Percentiles rank a stretch among this genome's conserved stretches.
Conservation (phyloP, 2,329 filamentous ascomycete genomes). For the Harringtonia aguacate region DNA sequence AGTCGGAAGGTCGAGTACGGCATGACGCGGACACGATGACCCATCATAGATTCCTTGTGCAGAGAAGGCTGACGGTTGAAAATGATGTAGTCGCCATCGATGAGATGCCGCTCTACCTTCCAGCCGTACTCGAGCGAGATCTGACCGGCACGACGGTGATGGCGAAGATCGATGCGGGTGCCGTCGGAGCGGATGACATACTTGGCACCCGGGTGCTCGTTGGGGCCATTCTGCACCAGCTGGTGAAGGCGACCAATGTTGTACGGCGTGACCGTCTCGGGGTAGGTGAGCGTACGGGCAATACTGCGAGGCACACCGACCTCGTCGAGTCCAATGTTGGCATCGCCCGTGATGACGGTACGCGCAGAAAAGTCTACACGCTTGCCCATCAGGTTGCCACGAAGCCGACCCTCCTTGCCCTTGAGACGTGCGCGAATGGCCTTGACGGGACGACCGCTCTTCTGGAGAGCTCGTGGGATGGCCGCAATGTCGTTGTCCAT, state of each 20-base stretch:
- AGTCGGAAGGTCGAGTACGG: conserved; percentile 97
- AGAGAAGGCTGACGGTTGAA: conserved; percentile 99
- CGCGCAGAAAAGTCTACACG: conserved; percentile 98
- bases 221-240: conserved; percentile 86
- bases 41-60: conserved; percentile 99
- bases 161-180: conserved; percentile 86
- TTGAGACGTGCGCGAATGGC: conserved; percentile 94
- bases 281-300: conserved; percentile 86
- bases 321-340: conserved; percentile 91
- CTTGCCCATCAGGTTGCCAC: conserved; percentile 99
- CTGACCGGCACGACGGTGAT: conserved; percentile 79
- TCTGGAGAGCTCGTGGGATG: conserved; percentile 87
- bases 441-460: conserved; percentile 93
- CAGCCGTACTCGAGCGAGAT: conserved; percentile 90
- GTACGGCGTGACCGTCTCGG: conserved; percentile 94
- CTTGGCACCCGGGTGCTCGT: conserved; percentile 89
- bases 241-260: conserved; percentile 89
- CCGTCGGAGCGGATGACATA: conserved; percentile 93
- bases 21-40: conserved; percentile 94
- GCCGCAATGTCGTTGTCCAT: conserved; percentile 99
- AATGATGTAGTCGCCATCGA: conserved; percentile 94
- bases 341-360: conserved; percentile 98
- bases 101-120: conserved; percentile 96
- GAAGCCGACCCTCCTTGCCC: conserved; percentile 95
- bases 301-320: conserved; percentile 94